Evolutionary conservation across 176 grass and related monocot genomes (phyloP).

Genomic region (Oryza officinalis): DNA sequence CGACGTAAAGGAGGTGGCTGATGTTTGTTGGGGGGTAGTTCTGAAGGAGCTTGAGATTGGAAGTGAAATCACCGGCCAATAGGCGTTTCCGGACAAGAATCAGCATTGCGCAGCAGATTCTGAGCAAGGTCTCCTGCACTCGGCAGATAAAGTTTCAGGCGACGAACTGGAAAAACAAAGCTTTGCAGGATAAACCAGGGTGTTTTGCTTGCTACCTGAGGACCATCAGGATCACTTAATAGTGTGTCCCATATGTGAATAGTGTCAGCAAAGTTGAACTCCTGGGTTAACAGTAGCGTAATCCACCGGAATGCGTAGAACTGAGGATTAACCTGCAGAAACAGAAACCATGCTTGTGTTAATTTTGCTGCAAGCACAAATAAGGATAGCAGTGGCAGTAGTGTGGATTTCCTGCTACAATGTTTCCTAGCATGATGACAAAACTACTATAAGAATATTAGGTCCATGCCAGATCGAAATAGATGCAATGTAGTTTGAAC

Average conservation of each 20-base stretch:
- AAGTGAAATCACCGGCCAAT: constrained; percentile 68
- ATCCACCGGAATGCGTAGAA: constrained; percentile 97
- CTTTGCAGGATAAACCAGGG: constrained; percentile 5
- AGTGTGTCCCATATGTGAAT: constrained; percentile 97
- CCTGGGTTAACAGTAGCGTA: constrained; percentile 80
- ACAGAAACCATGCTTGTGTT: constrained; percentile 38
- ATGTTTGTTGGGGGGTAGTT: constrained; percentile 84
- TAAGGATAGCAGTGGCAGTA: neutral
- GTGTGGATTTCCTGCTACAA: neutral
- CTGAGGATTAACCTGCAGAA: constrained; percentile 80
- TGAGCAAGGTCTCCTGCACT: constrained; percentile 80
- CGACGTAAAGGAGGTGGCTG: constrained; percentile 86
- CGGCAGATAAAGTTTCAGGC: constrained; percentile 4
- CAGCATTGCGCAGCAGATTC: constrained; percentile 95
- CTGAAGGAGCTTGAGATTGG: constrained; percentile 82
- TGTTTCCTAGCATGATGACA: neutral
- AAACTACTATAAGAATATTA: neutral
- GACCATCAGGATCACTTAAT: constrained; percentile 73
- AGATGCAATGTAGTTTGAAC: neutral
- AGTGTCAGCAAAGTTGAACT: constrained; percentile 87
- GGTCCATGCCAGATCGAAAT: constrained; percentile 22
- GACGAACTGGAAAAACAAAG: neutral
- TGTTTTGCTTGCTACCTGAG: constrained; percentile 54
- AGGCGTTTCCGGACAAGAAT: constrained; percentile 83
- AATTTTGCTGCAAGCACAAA: neutral